phyloP scores from a whole-genome alignment of 2,329 filamentous ascomycete species.

The Aspergillus neotritici region DNA sequence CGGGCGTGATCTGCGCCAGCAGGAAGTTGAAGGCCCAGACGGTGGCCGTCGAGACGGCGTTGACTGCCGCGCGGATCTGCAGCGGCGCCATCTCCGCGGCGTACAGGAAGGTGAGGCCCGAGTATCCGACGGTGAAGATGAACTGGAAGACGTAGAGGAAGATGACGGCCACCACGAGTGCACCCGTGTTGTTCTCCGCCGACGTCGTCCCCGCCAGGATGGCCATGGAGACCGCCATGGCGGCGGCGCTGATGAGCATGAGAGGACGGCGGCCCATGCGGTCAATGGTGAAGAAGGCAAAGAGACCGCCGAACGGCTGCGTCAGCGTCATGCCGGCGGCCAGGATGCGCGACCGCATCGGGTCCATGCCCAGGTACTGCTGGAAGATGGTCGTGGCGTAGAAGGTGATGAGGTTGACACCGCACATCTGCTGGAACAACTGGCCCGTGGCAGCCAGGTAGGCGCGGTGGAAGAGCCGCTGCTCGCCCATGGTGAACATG shows the following conservation, averaged over 20 bases:
- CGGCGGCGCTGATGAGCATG: slow-evolving; percentile 30
- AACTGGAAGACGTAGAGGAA: slow-evolving; percentile 58
- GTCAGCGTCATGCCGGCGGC: slow-evolving; percentile 27
- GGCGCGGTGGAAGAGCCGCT: slow-evolving; percentile 32
- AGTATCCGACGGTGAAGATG: slow-evolving; percentile 56
- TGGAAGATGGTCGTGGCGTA: slow-evolving; percentile 35
- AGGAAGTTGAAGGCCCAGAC: slow-evolving; percentile 39
- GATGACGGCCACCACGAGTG: slow-evolving; percentile 49
- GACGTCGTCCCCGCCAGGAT: slow-evolving; percentile 49
- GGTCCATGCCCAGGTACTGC: slow-evolving; percentile 26
- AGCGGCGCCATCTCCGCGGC: slow-evolving; percentile 52
- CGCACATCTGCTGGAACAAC: slow-evolving; percentile 35
- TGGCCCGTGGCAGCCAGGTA: slow-evolving; percentile 30
- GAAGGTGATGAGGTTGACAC: slow-evolving; percentile 34
- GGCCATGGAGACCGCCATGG: slow-evolving; percentile 27
- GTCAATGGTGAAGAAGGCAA: too few species aligned
- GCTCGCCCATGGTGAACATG: slow-evolving; percentile 35
- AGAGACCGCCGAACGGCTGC: slow-evolving; percentile 32
- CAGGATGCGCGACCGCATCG: slow-evolving; percentile 22
- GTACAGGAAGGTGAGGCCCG: slow-evolving; percentile 57
- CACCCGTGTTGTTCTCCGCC: slow-evolving; percentile 36
- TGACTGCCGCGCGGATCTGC: slow-evolving; percentile 45
- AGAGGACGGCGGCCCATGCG: slow-evolving; percentile 19
- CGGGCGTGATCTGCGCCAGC: slow-evolving; percentile 33
- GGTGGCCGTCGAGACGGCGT: slow-evolving; percentile 48